A percentile compares a stretch with the other conserved stretches of the same genome.
Conservation (phyloP, 2,329 filamentous ascomycete species). For the Tolypocladium tropicale region DNA sequence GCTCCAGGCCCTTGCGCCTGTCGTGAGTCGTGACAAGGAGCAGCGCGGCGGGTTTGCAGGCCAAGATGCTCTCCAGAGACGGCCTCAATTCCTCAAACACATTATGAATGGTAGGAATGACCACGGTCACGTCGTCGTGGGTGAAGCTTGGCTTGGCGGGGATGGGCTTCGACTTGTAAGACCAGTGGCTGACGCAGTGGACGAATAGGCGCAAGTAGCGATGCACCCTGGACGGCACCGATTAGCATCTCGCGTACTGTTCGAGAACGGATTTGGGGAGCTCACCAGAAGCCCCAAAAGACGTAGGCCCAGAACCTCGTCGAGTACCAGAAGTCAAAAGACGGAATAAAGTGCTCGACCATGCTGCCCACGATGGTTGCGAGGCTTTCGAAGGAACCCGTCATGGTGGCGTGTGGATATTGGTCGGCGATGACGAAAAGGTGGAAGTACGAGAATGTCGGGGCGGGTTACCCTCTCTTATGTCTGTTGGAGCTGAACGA, state of each 20-base stretch:
- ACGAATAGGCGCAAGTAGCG: constrained; percentile 79
- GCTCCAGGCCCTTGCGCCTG: constrained; percentile 59
- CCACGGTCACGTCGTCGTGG: constrained; percentile 79
- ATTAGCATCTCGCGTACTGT: neutral
- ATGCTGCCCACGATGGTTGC: constrained; percentile 5
- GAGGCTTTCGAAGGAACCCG: constrained; percentile 2
- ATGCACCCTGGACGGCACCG: constrained; percentile 52
- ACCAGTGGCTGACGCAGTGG: constrained; percentile 78
- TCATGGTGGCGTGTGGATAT: neutral
- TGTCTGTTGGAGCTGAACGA: neutral
- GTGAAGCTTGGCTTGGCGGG: constrained; percentile 72
- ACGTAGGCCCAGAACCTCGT: constrained; percentile 35
- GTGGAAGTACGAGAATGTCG: neutral
- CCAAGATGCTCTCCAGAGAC: constrained; percentile 69
- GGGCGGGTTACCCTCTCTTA: neutral
- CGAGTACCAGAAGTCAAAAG: constrained; percentile 28
- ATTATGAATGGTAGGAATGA: constrained; percentile 87
- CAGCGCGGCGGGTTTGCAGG: constrained; percentile 58
- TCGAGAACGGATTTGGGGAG: neutral
- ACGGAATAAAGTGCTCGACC: constrained; percentile 8
- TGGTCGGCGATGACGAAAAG: neutral
- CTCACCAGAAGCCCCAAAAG: constrained; percentile 38
- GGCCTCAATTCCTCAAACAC: constrained; percentile 73
- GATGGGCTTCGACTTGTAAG: constrained; percentile 75
- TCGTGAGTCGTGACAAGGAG: constrained; percentile 81